Percentiles rank a stretch among this genome's conserved stretches.
Conservation (phyloP, 192 early-diverging fungal species). For the Backusella westeae region DNA sequence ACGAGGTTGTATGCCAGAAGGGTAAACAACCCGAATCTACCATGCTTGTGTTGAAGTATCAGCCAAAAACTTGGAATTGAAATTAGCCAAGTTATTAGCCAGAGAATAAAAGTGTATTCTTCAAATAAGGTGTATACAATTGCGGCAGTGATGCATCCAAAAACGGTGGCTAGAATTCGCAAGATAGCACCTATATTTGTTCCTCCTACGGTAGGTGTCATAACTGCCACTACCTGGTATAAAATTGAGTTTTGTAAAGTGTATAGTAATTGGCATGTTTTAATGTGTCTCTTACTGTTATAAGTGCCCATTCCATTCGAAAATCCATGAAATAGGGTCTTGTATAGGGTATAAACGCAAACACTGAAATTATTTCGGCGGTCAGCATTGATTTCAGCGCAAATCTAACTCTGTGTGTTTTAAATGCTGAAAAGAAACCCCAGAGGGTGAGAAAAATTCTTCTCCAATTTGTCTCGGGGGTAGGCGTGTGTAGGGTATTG, state of each 20-base stretch:
- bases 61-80: slow-evolving; percentile 62
- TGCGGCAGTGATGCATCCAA: slow-evolving; percentile 60
- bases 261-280: too few species aligned
- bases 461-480: slow-evolving; percentile 45
- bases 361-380: slow-evolving; percentile 56
- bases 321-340: slow-evolving; percentile 49
- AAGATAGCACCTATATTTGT: slow-evolving; percentile 67
- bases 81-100: slow-evolving; percentile 53
- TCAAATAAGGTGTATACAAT: slow-evolving; percentile 52
- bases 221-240: slow-evolving; percentile 56
- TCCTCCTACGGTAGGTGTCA: slow-evolving; percentile 82
- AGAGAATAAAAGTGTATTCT: slow-evolving; percentile 34
- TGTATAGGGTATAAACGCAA: slow-evolving; percentile 58
- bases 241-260: not conserved
- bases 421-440: slow-evolving; percentile 55
- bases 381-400: slow-evolving; percentile 69
- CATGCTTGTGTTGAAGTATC: slow-evolving; percentile 58
- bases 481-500: slow-evolving; percentile 56
- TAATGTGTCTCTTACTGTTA: slow-evolving; percentile 38
- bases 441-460: slow-evolving; percentile 50
- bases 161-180: slow-evolving; percentile 66
- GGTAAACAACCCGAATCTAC: slow-evolving; percentile 69
- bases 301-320: slow-evolving; percentile 72
- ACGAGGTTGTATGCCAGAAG: slow-evolving; percentile 76
- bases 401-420: slow-evolving; percentile 63